phyloP scores from a whole-genome alignment of 106 monocot species.

The Allium fistulosum region DNA sequence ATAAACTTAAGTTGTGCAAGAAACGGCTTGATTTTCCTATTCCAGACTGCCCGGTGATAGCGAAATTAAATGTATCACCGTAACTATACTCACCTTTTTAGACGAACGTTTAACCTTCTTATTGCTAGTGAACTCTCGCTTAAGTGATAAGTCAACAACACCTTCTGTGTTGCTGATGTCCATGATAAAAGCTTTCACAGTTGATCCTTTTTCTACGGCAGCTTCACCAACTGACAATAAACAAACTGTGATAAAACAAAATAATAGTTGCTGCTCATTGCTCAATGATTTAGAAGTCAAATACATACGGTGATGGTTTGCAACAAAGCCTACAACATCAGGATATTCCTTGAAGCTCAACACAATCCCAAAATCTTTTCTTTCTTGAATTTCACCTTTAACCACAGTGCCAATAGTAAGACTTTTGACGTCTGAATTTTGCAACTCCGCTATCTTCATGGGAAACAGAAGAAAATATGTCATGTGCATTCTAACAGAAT shows the following conservation, averaged over 20 bases:
- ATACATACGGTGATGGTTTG: constrained; percentile 73
- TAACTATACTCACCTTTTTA: constrained; percentile 10
- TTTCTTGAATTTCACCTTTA: constrained; percentile 68
- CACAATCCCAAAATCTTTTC: constrained; percentile 77
- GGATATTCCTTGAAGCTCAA: constrained; percentile 56
- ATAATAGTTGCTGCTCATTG: background rate
- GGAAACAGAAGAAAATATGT: background rate
- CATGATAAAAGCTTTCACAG: constrained; percentile 63
- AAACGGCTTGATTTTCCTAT: too few relatives aligned
- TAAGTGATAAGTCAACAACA: constrained; percentile 82
- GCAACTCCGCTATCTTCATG: constrained; percentile 56
- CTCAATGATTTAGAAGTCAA: background rate
- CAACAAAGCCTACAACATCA: constrained; percentile 78
- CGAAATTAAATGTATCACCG: background rate
- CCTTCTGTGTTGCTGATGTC: constrained; percentile 55
- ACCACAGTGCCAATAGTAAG: constrained; percentile 66
- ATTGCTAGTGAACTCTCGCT: constrained; percentile 43
- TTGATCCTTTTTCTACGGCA: constrained; percentile 40
- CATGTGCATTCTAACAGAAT: background rate
- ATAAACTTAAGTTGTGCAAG: too few relatives aligned
- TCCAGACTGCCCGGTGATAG: too few relatives aligned
- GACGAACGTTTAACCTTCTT: constrained; percentile 8
- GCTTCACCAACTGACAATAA: constrained; percentile 55
- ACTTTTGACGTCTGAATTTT: constrained; percentile 21
- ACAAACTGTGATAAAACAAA: background rate